Percentiles rank a stretch among this genome's conserved stretches.
These are phyloP conservation scores for Penicillium silybi DNA, from an alignment of 495 filamentous ascomycete species.

Conservation along the genomic window DNA sequence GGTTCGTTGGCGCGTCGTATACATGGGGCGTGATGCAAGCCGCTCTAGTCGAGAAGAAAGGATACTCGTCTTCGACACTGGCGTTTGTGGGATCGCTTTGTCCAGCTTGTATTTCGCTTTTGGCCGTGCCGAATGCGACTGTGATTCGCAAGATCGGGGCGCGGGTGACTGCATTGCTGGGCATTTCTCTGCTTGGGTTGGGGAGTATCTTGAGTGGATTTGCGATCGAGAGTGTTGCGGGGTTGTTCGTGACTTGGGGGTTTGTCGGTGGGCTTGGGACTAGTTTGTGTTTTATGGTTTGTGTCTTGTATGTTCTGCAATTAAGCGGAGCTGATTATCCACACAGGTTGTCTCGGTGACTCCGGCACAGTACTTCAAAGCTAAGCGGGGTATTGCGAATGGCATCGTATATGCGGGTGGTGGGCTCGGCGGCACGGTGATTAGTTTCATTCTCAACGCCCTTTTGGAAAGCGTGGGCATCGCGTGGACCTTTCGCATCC, in stretches of 20 bases:
- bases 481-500: conserved; percentile 52
- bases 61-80: conserved; percentile 46
- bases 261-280: conserved; percentile 51
- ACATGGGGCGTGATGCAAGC: conserved; percentile 58
- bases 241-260: conserved; percentile 53
- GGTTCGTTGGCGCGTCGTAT: conserved; percentile 50
- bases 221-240: conserved; percentile 42
- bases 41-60: conserved; percentile 44
- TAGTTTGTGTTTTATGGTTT: conserved; percentile 30
- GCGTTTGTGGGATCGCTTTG: conserved; percentile 55
- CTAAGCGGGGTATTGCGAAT: conserved; percentile 53
- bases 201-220: conserved; percentile 51
- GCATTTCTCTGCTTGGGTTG: conserved; percentile 42
- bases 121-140: conserved; percentile 47
- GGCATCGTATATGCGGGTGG: conserved; percentile 53
- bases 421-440: conserved; percentile 49
- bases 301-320: neutral
- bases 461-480: conserved; percentile 44
- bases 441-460: conserved; percentile 46
- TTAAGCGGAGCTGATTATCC: conserved; percentile 19
- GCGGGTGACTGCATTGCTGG: conserved; percentile 39
- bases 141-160: conserved; percentile 48
- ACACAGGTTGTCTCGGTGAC: conserved; percentile 41
- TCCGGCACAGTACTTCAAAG: conserved; percentile 54
- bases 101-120: conserved; percentile 43